Conservation (phyloP, 2,329 filamentous ascomycete species). For the Aspergillus clavatus region DNA sequence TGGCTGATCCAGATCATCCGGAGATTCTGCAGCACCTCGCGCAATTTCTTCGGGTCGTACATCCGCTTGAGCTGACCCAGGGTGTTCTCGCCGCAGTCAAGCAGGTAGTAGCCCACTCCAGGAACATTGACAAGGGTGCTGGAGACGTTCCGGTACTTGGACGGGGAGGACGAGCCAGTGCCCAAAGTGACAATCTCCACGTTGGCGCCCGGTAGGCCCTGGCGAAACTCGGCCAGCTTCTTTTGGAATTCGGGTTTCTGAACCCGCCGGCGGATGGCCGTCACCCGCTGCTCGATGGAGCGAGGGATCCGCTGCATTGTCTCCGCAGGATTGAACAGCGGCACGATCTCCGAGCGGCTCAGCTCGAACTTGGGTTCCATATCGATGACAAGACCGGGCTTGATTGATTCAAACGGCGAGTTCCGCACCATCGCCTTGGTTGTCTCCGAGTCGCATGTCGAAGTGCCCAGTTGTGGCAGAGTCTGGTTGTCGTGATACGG, state of each 20-base stretch:
- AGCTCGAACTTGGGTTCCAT: conserved; percentile 45
- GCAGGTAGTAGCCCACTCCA: conserved; percentile 76
- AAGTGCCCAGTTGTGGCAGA: conserved; percentile 35
- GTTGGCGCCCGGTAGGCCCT: conserved; percentile 67
- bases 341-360: conserved; percentile 28
- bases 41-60: conserved; percentile 60
- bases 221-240: conserved; percentile 44
- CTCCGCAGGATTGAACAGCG: conserved; percentile 22
- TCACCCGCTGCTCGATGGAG: conserved; percentile 28
- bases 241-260: conserved; percentile 28
- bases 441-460: conserved; percentile 13
- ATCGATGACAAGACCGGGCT: conserved; percentile 41
- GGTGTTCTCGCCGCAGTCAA: conserved; percentile 91
- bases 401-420: conserved; percentile 30
- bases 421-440: conserved; percentile 10
- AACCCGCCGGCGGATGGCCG: conserved; percentile 23
- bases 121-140: conserved; percentile 80
- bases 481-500: conserved; percentile 60
- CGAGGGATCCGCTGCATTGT: conserved; percentile 23
- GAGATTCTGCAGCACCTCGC: conserved; percentile 69
- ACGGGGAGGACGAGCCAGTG: conserved; percentile 84
- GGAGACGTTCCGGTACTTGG: conserved; percentile 93
- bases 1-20: conserved; percentile 90
- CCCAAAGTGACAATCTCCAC: conserved; percentile 82
- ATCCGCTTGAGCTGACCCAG: conserved; percentile 78